Evolutionary conservation across 202 grass and related monocot genomes (phyloP), one percentile per base, ranked within the genome.

Genomic region (Bolboschoenoplectus hybrid): DNA sequence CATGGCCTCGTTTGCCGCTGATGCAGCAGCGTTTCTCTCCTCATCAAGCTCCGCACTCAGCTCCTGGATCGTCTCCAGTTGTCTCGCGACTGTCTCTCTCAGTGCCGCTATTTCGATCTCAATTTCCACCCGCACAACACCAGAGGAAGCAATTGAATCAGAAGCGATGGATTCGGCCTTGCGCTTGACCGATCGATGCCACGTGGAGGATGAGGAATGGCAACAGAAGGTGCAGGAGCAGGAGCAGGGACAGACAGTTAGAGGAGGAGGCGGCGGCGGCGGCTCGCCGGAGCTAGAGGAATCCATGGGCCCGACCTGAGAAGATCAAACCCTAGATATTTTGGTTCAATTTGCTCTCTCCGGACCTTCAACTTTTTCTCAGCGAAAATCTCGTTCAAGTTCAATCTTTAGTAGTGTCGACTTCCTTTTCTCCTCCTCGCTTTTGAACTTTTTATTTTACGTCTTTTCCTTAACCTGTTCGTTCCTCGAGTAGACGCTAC

Each of bases 1-100:
- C 93, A 99, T 99, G 86, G 93, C 81, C 88, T 99, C 97, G 87
- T 91, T 99, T 36, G 97, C 89, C 4, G 97, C 97, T 70, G 90
- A 92, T 53, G 90, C 87, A 2, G 97, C 89, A 19, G 97, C 97
- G 63, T 88, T 90, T 17, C 94, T 70, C 86, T 97, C 97, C 86
- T 96, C 93, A 39, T 97, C 97, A 8, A 99, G 89, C 88, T 99
- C 97, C 0, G 20, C 56, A 53, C 88, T 86, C 83, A 99, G 91
- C 90, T 78, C 80, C 67, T 86, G 82, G 13, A 93, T 90, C 36
- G 88, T 58, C 63, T 87, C 87, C 82, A 96, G 89, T 61, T 93
- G 90, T 41, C 67, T 82, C 64, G 60, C 86, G 6, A 93, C 67
- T 0, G 90, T 89, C 87, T 99, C 93, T 49, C 92, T 89, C 82